These are phyloP conservation scores for Podospora tetraspora DNA, from an alignment of 495 filamentous ascomycete species.

Conservation along the genomic window DNA sequence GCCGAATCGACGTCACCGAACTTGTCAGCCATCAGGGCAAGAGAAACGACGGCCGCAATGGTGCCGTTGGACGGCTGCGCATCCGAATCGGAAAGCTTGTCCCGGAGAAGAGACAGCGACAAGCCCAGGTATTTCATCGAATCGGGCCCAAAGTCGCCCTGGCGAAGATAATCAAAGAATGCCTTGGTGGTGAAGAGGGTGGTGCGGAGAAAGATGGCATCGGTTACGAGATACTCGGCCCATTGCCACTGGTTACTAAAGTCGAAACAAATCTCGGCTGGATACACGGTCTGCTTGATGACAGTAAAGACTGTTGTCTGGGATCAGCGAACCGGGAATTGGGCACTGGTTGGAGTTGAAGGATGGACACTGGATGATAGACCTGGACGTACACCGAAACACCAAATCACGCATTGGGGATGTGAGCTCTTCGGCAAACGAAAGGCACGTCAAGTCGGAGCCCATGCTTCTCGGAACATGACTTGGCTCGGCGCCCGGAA, in stretches of 20 bases:
- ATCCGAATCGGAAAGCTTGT: slow-evolving; percentile 7
- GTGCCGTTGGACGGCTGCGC: slow-evolving; percentile 24
- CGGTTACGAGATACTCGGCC: slow-evolving; percentile 16
- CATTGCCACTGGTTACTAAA: not conserved
- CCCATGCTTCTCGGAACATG: slow-evolving; percentile 7
- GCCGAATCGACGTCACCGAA: slow-evolving; percentile 24
- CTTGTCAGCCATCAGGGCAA: slow-evolving; percentile 29
- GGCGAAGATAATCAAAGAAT: slow-evolving; percentile 13
- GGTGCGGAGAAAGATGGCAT: slow-evolving; percentile 18
- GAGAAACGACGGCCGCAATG: slow-evolving; percentile 28
- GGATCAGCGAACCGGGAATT: not conserved
- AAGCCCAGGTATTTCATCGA: slow-evolving; percentile 10
- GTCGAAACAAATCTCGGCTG: slow-evolving; percentile 14
- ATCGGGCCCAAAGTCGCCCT: not conserved
- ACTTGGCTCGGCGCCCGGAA: not conserved
- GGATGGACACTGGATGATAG: not conserved
- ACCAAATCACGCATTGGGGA: not conserved
- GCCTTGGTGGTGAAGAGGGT: slow-evolving; percentile 12
- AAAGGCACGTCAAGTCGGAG: not conserved
- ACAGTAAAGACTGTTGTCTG: slow-evolving; percentile 9
- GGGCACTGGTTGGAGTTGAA: not conserved
- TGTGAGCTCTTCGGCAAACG: slow-evolving; percentile 1
- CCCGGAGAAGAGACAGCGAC: slow-evolving; percentile 9
- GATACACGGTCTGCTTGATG: slow-evolving; percentile 13
- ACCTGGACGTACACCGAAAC: not conserved